phyloP scores from a whole-genome alignment of 148 eudicot species.

The Heliamphora exappendiculata region DNA sequence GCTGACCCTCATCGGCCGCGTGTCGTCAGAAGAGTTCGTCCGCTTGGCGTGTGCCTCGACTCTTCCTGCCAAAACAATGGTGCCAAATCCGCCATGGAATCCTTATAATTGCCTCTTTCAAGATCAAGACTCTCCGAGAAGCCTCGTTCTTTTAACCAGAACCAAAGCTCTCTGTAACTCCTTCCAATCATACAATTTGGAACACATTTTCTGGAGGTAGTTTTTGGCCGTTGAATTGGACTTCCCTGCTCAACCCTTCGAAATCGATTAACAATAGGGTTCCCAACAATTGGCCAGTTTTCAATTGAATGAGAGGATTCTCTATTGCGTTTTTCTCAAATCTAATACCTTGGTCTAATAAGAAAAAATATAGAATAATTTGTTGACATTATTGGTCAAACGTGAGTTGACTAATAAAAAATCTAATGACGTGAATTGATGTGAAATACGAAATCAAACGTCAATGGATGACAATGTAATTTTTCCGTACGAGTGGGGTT shows the following conservation, averaged over 20 bases:
- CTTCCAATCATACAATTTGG: conserved; percentile 16
- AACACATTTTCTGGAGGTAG: background rate
- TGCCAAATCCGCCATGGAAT: conserved; percentile 13
- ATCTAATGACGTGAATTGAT: too few relatives aligned
- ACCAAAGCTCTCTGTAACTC: conserved; percentile 17
- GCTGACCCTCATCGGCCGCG: conserved; percentile 11
- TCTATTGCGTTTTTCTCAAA: too few relatives aligned
- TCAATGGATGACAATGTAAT: too few relatives aligned
- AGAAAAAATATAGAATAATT: too few relatives aligned
- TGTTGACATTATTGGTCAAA: too few relatives aligned
- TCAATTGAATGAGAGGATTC: too few relatives aligned
- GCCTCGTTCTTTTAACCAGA: conserved; percentile 19
- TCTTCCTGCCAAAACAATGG: conserved; percentile 15
- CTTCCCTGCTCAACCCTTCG: conserved; percentile 3
- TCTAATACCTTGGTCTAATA: too few relatives aligned
- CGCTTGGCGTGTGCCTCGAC: conserved; percentile 11
- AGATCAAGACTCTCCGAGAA: conserved; percentile 14
- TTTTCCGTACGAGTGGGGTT: too few relatives aligned
- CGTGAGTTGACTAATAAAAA: too few relatives aligned
- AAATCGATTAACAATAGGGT: background rate
- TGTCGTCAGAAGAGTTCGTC: conserved; percentile 10
- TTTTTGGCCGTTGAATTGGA: background rate
- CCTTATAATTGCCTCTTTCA: background rate
- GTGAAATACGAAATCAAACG: too few relatives aligned
- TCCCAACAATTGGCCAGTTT: background rate